phyloP scores from a whole-genome alignment of 257 asterid genomes.

The Nemophila menziesii region DNA sequence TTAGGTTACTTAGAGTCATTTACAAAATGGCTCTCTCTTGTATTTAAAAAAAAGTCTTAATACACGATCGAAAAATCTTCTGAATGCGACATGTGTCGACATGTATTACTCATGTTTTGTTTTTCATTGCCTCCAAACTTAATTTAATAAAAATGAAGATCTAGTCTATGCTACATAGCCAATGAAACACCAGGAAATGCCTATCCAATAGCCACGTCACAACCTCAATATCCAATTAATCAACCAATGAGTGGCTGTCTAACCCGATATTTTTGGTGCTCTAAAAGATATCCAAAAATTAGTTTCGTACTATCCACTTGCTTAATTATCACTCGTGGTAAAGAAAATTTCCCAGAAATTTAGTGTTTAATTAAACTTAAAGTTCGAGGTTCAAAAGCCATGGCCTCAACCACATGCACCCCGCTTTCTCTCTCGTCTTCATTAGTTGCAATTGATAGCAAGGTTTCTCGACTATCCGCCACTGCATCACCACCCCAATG shows the following conservation, averaged over 20 bases:
- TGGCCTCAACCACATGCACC: constrained; percentile 49
- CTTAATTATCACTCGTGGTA: neutral
- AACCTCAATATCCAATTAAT: constrained; percentile 38
- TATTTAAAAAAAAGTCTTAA: no score
- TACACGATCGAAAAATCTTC: no score
- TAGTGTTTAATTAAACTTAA: neutral
- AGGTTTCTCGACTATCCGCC: constrained; percentile 28
- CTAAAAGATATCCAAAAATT: neutral
- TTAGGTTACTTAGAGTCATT: no score
- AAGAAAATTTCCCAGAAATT: neutral
- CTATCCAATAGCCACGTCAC: constrained; percentile 36
- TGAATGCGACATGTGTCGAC: no score
- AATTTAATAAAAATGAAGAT: neutral
- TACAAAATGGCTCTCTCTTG: no score
- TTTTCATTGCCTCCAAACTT: no score
- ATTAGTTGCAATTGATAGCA: constrained; percentile 29
- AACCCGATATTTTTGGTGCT: constrained; percentile 2
- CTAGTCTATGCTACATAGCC: constrained; percentile 17
- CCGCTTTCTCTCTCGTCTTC: constrained; percentile 43
- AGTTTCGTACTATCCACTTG: neutral
- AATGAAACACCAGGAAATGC: constrained; percentile 23
- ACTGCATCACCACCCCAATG: constrained; percentile 28
- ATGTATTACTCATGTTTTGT: no score
- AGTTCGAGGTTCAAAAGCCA: constrained; percentile 8
- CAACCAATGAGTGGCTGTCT: constrained; percentile 37